Percentiles rank a stretch among this genome's conserved stretches.
phyloP scores from a whole-genome alignment of 345 rosid species.

The Salix koriyanagi region DNA sequence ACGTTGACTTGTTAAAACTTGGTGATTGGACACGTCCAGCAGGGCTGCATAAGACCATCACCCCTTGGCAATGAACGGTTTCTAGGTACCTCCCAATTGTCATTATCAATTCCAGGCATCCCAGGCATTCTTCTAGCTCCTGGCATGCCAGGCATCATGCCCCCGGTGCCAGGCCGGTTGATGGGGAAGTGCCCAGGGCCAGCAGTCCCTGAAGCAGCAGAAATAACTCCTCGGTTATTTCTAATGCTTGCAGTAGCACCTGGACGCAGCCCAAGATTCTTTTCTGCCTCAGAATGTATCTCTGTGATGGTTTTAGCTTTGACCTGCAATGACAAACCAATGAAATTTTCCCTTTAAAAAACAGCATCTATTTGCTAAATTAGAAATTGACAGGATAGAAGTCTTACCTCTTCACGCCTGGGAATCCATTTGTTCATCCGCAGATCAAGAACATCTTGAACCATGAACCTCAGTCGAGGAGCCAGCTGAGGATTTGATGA shows the following conservation, averaged over 20 bases:
- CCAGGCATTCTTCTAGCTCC: conserved; percentile 94
- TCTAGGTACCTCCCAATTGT: conserved; percentile 76
- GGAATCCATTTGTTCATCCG: conserved; percentile 84
- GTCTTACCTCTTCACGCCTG: conserved; percentile 83
- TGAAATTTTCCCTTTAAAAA: not conserved
- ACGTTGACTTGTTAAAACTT: conserved; percentile 39
- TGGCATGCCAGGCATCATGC: conserved; percentile 99
- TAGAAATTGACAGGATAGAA: not conserved
- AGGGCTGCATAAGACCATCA: conserved; percentile 50
- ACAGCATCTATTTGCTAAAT: not conserved
- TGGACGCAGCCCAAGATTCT: conserved; percentile 80
- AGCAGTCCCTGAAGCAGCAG: conserved; percentile 47
- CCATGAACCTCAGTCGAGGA: conserved; percentile 71
- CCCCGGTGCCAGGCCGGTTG: conserved; percentile 79
- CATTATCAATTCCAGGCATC: conserved; percentile 77
- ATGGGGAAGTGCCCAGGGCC: conserved; percentile 61
- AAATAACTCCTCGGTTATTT: conserved; percentile 42
- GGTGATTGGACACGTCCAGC: conserved; percentile 45
- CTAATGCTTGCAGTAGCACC: conserved; percentile 91
- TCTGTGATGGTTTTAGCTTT: conserved; percentile 91
- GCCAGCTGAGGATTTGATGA: conserved; percentile 57
- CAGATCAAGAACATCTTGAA: conserved; percentile 75
- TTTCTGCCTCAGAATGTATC: conserved; percentile 90
- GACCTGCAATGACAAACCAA: conserved; percentile 43
- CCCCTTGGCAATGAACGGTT: conserved; percentile 73